Conservation (phyloP, 257 asterid species). For the Cordia subcordata region DNA sequence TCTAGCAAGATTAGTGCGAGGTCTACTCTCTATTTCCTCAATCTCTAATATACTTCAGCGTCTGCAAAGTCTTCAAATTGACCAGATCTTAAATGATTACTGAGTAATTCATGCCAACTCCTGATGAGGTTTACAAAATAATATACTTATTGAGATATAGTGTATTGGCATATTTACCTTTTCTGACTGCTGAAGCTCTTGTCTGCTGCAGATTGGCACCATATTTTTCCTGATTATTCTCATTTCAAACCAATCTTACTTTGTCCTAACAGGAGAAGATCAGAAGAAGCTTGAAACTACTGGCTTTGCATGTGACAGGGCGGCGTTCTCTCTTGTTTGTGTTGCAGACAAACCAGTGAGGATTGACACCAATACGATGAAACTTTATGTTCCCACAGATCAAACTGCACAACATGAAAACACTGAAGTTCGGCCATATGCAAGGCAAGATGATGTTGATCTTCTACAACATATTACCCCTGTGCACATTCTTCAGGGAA, state of each 20-base stretch:
- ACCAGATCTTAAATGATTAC: too few relatives aligned
- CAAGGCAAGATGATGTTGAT: slow-evolving; percentile 45
- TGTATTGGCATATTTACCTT: not conserved
- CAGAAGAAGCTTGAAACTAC: slow-evolving; percentile 26
- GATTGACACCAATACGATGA: slow-evolving; percentile 47
- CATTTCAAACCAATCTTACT: not conserved
- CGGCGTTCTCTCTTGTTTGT: slow-evolving; percentile 40
- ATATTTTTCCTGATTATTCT: not conserved
- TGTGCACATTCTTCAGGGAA: slow-evolving; percentile 34
- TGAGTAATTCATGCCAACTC: too few relatives aligned
- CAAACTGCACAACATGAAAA: slow-evolving; percentile 13
- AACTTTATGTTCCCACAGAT: slow-evolving; percentile 19
- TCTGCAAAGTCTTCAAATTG: too few relatives aligned
- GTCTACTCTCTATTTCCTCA: not conserved
- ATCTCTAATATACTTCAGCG: not conserved
- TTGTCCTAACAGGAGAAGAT: slow-evolving; percentile 36
- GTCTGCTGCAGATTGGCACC: not conserved
- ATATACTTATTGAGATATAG: not conserved
- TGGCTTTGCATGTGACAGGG: slow-evolving; percentile 40
- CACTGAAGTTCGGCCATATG: slow-evolving; percentile 41
- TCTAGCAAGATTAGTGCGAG: slow-evolving; percentile 12
- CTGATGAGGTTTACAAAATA: too few relatives aligned
- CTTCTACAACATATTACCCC: slow-evolving; percentile 30
- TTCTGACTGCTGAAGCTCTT: not conserved
- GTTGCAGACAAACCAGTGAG: slow-evolving; percentile 23